These are phyloP conservation scores for Mucor racemosus DNA, from an alignment of 371 early-diverging fungal species.

Conservation along the genomic window DNA sequence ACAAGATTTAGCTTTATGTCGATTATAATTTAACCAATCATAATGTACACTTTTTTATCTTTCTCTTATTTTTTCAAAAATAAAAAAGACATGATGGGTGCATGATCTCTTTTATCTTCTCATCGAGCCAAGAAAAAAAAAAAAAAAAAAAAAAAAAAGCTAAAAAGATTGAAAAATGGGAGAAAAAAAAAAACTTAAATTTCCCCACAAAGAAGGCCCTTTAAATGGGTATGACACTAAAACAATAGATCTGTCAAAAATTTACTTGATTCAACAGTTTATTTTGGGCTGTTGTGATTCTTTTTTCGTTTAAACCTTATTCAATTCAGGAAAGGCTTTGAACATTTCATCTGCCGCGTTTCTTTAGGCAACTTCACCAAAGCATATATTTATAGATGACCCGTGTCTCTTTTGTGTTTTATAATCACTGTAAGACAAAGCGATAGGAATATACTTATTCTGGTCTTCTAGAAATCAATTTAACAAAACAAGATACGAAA, in stretches of 20 bases:
- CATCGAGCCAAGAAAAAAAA: not conserved
- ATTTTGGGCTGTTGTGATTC: constrained; percentile 3
- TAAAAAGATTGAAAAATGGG: not conserved
- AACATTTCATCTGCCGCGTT: not conserved
- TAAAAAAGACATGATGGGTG: not conserved
- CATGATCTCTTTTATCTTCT: not conserved
- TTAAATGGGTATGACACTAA: constrained; percentile 4
- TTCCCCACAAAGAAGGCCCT: not conserved
- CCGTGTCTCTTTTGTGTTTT: not conserved
- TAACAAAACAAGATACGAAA: no score
- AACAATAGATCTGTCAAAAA: constrained; percentile 1
- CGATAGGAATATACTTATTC: no score
- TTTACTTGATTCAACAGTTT: not conserved
- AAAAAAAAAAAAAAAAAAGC: not conserved
- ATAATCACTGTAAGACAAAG: not conserved
- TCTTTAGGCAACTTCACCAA: not conserved
- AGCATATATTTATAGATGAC: not conserved
- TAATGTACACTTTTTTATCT: not conserved
- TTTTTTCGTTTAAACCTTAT: constrained; percentile 6
- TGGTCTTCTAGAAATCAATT: not conserved
- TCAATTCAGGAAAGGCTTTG: constrained; percentile 2
- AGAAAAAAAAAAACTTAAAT: not conserved
- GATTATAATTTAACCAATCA: not conserved
- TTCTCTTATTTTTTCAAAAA: no score
- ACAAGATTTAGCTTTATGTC: not conserved